Percentiles rank a stretch among this genome's conserved stretches.
phyloP scores from a whole-genome alignment of 176 grass and related monocot species.

The Eragrostis nindensis region DNA sequence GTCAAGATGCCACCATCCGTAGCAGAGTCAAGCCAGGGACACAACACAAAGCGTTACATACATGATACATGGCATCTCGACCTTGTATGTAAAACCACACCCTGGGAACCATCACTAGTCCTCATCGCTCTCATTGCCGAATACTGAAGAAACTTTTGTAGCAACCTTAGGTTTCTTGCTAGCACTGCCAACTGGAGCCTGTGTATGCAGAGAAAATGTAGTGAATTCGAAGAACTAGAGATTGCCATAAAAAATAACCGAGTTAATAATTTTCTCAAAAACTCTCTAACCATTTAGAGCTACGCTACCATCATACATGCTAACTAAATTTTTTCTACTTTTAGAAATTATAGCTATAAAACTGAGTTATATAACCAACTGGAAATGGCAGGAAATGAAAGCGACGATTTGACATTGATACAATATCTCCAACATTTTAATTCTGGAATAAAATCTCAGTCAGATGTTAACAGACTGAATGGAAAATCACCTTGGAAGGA shows the following conservation, averaged over 20 bases:
- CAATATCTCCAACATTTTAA: not conserved
- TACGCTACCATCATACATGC: not conserved
- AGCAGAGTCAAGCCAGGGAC: not conserved
- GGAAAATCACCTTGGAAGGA: slow-evolving; percentile 52
- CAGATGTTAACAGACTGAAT: not conserved
- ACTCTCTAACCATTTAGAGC: not conserved
- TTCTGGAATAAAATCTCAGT: not conserved
- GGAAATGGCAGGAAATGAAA: not conserved
- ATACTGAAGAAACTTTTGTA: slow-evolving; percentile 71
- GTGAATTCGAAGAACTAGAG: slow-evolving; percentile 10
- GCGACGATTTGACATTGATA: not conserved
- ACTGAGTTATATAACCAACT: not conserved
- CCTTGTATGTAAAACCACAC: not conserved
- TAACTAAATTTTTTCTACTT: not conserved
- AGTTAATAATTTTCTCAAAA: not conserved
- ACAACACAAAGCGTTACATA: not conserved
- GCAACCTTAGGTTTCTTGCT: slow-evolving; percentile 82
- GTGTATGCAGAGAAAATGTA: slow-evolving; percentile 1
- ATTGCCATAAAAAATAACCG: not conserved
- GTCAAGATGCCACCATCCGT: not conserved
- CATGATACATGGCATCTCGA: not conserved
- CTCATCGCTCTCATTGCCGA: slow-evolving; percentile 74
- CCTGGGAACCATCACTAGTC: slow-evolving; percentile 45
- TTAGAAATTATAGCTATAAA: not conserved
- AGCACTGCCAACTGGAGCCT: slow-evolving; percentile 52